Evolutionary conservation across 129 eudicot species (phyloP).

Genomic region (Tagetes patula): DNA sequence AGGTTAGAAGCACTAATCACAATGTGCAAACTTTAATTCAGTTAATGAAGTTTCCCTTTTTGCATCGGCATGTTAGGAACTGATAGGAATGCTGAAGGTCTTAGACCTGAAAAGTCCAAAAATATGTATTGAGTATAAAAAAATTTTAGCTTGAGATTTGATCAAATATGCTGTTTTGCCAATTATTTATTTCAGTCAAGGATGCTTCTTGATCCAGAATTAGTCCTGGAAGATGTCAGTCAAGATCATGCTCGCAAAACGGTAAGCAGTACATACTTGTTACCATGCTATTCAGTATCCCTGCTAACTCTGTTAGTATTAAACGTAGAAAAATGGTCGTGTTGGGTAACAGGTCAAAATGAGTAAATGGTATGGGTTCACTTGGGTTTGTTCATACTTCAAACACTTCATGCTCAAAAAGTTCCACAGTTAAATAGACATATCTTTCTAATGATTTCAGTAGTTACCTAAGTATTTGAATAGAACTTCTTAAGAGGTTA

Average conservation of each 20-base stretch:
- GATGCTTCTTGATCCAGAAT: constrained; percentile 92
- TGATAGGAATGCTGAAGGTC: constrained; percentile 14
- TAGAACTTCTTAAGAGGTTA: neutral
- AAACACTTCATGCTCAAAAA: neutral
- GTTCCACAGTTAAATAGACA: neutral
- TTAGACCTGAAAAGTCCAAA: constrained; percentile 3
- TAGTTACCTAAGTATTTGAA: neutral
- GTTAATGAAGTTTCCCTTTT: neutral
- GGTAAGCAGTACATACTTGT: constrained; percentile 44
- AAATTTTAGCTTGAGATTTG: neutral
- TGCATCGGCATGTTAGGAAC: constrained; percentile 17
- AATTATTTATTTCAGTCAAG: constrained; percentile 63
- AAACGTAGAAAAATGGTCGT: neutral
- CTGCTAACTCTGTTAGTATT: neutral
- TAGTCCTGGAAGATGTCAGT: constrained; percentile 94
- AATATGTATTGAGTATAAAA: neutral
- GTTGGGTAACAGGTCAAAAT: neutral
- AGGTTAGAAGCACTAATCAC: constrained; percentile 55
- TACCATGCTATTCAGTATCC: neutral
- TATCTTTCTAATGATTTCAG: neutral
- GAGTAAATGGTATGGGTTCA: neutral
- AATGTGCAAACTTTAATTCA: constrained; percentile 14
- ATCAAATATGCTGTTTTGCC: neutral
- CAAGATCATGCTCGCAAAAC: constrained; percentile 99
- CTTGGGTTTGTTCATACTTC: neutral